These are phyloP conservation scores for Saxispiralis lemnorum DNA, from an alignment of 495 filamentous ascomycete species.

Conservation along the genomic window DNA sequence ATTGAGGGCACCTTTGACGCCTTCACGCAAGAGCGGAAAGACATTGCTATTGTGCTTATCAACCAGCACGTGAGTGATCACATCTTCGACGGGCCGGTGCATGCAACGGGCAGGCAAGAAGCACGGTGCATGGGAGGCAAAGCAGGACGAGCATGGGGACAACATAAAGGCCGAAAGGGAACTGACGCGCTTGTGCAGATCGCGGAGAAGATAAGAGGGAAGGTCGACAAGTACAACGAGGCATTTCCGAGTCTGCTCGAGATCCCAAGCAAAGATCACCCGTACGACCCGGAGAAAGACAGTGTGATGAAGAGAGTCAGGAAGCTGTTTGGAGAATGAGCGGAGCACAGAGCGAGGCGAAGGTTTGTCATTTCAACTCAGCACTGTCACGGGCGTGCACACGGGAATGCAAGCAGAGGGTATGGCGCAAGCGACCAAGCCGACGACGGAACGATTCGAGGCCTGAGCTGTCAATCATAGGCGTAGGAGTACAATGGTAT, in stretches of 20 bases:
- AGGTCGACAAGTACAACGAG: slow-evolving; percentile 53
- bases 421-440: no score
- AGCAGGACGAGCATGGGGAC: neutral
- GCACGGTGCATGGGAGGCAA: no score
- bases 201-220: slow-evolving; percentile 79
- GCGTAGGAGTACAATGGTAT: no score
- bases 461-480: neutral
- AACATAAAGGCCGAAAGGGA: no score
- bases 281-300: slow-evolving; percentile 98
- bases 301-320: slow-evolving; percentile 84
- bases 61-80: slow-evolving; percentile 73
- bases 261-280: slow-evolving; percentile 97
- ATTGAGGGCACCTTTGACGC: slow-evolving; percentile 85
- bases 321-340: slow-evolving; percentile 74
- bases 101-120: neutral
- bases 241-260: slow-evolving; percentile 70
- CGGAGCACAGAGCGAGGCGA: neutral
- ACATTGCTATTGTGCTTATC: slow-evolving; percentile 89
- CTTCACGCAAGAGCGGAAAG: slow-evolving; percentile 77
- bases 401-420: no score
- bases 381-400: no score
- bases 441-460: no score
- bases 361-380: no score
- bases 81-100: neutral
- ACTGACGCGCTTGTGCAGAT: slow-evolving; percentile 35